These are phyloP conservation scores for bread wheat (Triticum aestivum) DNA, from an alignment of 176 grass and related monocot genomes.

Conservation along the genomic window DNA sequence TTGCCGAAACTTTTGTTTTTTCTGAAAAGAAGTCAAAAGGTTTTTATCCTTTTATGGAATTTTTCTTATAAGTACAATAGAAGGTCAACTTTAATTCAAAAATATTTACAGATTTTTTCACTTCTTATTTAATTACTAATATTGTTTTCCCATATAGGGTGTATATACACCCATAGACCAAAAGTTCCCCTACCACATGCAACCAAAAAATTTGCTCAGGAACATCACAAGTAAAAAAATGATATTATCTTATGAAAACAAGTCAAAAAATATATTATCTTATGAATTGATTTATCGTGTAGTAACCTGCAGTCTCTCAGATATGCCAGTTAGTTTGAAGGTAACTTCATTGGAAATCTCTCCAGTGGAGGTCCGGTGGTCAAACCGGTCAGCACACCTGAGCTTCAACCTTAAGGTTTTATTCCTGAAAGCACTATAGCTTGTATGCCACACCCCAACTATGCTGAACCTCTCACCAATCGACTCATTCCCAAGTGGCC, in stretches of 20 bases:
- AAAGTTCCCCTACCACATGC: neutral
- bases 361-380: constrained; percentile 42
- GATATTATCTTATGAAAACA: neutral
- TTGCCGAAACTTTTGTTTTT: no score
- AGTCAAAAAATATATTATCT: neutral
- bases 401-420: constrained; percentile 49
- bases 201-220: neutral
- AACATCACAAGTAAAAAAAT: neutral
- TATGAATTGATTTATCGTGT: neutral
- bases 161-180: no score
- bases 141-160: no score
- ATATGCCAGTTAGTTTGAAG: constrained; percentile 45
- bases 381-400: constrained; percentile 59
- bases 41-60: no score
- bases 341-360: constrained; percentile 62
- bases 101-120: no score
- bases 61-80: no score
- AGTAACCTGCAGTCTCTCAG: constrained; percentile 55
- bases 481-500: constrained; percentile 58
- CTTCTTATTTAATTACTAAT: no score
- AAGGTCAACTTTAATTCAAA: no score
- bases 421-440: constrained; percentile 48
- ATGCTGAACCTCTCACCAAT: constrained; percentile 48
- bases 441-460: constrained; percentile 43
- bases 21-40: no score